Base-by-base conservation (phyloP, 495 filamentous ascomycete species). In the Wilcoxina mikolae region DNA sequence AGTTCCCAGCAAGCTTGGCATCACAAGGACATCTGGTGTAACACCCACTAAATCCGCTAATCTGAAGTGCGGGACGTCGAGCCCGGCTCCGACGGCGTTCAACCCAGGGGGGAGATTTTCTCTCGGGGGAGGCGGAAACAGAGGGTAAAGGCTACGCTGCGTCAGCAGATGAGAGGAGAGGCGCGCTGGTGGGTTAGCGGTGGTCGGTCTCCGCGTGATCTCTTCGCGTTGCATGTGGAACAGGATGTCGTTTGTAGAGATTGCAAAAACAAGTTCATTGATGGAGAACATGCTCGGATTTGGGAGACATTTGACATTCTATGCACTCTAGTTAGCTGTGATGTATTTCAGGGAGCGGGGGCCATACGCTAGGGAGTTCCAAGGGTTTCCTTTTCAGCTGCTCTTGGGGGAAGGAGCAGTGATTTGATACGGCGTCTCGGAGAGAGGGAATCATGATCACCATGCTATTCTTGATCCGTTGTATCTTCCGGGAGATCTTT, bases 341-440 rank as follows among this genome's bases (percentile, higher is more conserved):
- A 29, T 9, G 7, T 9, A 45, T 45, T 45, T 49, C 24, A 25
- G 20, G 20, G n/a, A 27, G 1, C 18, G 12, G 24, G 49, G 20
- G 15, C 35, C 60, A 42, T 62, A 62, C 60, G 3, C n/a, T 3
- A 11, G 51, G 43, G 2, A 66, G 24, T 1, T 76, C 83, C 10
- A 95, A 75, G 2, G 82, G 78, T 60, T 80, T 81, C 58, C 76
- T 78, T 0, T 75, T 71, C 15, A 95, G 76, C 23, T 76, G 74
- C 57, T 95, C 90, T 65, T 98, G 91, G 1, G 91, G 91, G 81
- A 84, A 98, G 24, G 84, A 81, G 24, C 87, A 81, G 67, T 95
- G 88, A 46, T 80, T 82, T 70, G 75, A 82, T 56, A 90, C 69
- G 0, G 82, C 78, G 60, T 98, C 91, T n/a, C 88, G 85, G 4